Conservation (phyloP, 371 early-diverging fungal genomes). For the Choanephora cucurbitarum region DNA sequence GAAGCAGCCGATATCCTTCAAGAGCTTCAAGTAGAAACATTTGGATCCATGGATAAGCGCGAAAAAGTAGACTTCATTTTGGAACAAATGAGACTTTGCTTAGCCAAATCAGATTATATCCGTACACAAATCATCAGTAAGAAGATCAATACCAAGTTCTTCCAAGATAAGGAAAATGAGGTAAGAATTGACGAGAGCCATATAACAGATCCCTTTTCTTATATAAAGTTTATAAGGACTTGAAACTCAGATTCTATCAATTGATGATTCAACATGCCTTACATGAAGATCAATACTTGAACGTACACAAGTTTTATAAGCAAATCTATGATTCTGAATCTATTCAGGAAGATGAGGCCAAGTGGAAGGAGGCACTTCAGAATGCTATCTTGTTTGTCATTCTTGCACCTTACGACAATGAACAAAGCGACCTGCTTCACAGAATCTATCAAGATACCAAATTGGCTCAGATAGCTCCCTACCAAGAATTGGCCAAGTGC, state of each 20-base stretch:
- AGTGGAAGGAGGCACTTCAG: slow-evolving; percentile 79
- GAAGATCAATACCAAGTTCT: slow-evolving; percentile 93
- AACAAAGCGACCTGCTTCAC: slow-evolving; percentile 92
- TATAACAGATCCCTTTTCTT: too few relatives aligned
- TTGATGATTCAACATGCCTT: slow-evolving; percentile 94
- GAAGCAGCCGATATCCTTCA: slow-evolving; percentile 96
- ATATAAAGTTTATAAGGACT: slow-evolving; percentile 59
- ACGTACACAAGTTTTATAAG: slow-evolving; percentile 90
- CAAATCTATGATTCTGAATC: slow-evolving; percentile 85
- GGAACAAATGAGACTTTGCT: slow-evolving; percentile 95
- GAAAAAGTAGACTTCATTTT: slow-evolving; percentile 98
- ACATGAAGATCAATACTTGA: slow-evolving; percentile 88
- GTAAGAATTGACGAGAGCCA: too few relatives aligned
- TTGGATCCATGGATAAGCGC: slow-evolving; percentile 96
- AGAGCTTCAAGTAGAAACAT: slow-evolving; percentile 97
- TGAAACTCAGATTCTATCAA: slow-evolving; percentile 93
- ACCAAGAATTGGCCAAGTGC: slow-evolving; percentile 78
- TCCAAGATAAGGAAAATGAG: slow-evolving; percentile 81
- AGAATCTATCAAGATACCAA: slow-evolving; percentile 79
- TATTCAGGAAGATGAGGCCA: slow-evolving; percentile 77
- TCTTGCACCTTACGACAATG: slow-evolving; percentile 93
- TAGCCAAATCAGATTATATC: slow-evolving; percentile 90
- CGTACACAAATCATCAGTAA: slow-evolving; percentile 91
- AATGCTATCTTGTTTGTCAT: slow-evolving; percentile 83
- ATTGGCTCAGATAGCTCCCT: slow-evolving; percentile 66